Evolutionary conservation across 1,284 basidiomycete species (phyloP), one percentile per base, ranked within the genome.

Genomic region (Inonotus obliquus): DNA sequence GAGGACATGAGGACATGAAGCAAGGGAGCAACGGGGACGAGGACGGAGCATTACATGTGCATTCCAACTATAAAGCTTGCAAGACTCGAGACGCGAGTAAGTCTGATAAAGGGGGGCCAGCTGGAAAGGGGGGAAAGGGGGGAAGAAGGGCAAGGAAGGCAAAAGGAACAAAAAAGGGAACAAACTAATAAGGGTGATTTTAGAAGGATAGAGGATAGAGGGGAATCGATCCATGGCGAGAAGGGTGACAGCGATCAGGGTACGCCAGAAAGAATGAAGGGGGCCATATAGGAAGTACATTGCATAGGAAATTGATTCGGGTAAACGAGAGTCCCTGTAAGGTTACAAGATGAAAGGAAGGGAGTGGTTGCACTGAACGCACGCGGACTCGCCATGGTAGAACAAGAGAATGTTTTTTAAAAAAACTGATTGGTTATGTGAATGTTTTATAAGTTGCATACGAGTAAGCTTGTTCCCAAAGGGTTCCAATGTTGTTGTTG

Each of bases 371-470:
- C 54, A 38, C 52, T 35, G 53, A 51, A 37, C 60, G 53, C 25
- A 56, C 55, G 37, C 41, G 27, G 45, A 52, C n/a, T 35, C 37
- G 57, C 14, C 48, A 49, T 29, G 48, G 23, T 5, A 14, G 14
- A 53, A 29, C 14, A 56, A 6, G 53, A 38, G 45, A 27, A 13
- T 35, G 27, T n/a, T n/a, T n/a, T n/a, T n/a, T n/a, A 32, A 21
- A 17, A 39, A 57, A 52, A 57, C 45, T 37, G 45, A 61, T 44
- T 9, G 19, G 27, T 29, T 39, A 54, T 54, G 27, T 29, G 41
- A 48, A 48, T 32, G 25, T 60, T n/a, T n/a, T 60, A 60, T 60
- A 60, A 60, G 52, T 54, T 60, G 59, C 41, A 45, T 55, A 60
- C 54, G 53, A 60, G 59, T 60, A 55, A 44, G 29, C 35, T 38